A percentile compares a stretch with the other conserved stretches of the same genome.
These are phyloP conservation scores for Rutstroemia sp. DNA, from an alignment of 2,329 filamentous ascomycete genomes.

Conservation along the genomic window DNA sequence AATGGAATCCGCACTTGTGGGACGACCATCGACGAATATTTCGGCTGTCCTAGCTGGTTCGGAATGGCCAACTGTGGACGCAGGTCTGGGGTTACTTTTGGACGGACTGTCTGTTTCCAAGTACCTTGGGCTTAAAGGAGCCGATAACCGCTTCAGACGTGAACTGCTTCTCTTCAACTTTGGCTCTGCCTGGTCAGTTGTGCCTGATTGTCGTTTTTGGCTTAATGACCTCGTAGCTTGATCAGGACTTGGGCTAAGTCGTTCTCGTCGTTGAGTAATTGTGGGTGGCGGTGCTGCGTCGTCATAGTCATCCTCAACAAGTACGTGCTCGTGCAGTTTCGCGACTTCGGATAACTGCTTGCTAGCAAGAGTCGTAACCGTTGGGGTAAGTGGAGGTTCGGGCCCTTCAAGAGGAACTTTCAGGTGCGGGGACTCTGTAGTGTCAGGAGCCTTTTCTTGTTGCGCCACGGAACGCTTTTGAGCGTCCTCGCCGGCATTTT, in stretches of 20 bases:
- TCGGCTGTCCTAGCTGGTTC: constrained; percentile 21
- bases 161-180: constrained; percentile 49
- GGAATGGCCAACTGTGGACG: constrained; percentile 22
- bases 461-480: constrained; percentile 13
- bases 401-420: constrained; percentile 24
- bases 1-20: constrained; percentile 75
- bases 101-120: constrained; percentile 29
- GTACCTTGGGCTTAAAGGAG: constrained; percentile 32
- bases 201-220: constrained; percentile 38
- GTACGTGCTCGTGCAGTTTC: constrained; percentile 13
- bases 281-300: constrained; percentile 65
- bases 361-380: constrained; percentile 16
- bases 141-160: constrained; percentile 50
- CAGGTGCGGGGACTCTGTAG: constrained; percentile 26
- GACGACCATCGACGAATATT: constrained; percentile 56
- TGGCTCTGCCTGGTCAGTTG: constrained; percentile 38
- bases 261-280: constrained; percentile 52
- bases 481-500: constrained; percentile 14
- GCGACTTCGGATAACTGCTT: constrained; percentile 20
- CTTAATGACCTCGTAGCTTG: constrained; percentile 19
- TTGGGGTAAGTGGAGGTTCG: constrained; percentile 27
- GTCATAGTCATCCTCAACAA: constrained; percentile 31
- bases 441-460: constrained; percentile 18
- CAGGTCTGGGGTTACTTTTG: constrained; percentile 33
- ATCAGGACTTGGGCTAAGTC: constrained; percentile 33